These are phyloP conservation scores for Fomitopsis schrenkii DNA, from an alignment of 1,284 basidiomycete genomes.

Conservation along the genomic window DNA sequence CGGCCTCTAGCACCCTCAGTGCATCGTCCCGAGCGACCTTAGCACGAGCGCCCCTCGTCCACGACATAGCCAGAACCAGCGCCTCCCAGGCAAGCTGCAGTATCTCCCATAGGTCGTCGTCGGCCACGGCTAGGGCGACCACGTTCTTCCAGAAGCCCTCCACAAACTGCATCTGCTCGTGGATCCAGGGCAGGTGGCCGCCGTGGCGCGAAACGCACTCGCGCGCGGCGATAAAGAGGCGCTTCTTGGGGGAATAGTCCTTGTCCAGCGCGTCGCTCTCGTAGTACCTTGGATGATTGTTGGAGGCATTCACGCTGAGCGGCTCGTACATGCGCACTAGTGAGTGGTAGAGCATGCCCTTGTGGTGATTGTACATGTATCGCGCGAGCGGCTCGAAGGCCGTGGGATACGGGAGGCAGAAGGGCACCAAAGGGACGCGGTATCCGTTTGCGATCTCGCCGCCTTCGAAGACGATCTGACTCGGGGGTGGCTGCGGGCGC, in stretches of 20 bases:
- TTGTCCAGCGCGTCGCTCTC: neutral
- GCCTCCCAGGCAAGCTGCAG: slow-evolving; percentile 13
- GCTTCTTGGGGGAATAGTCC: neutral
- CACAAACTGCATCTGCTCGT: slow-evolving; percentile 9
- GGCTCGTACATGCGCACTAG: slow-evolving; percentile 4
- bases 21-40: neutral
- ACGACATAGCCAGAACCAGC: slow-evolving; percentile 1
- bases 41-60: neutral
- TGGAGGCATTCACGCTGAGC: neutral
- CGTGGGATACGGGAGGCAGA: slow-evolving; percentile 14
- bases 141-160: slow-evolving; percentile 12
- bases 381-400: slow-evolving; percentile 10
- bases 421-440: slow-evolving; percentile 16
- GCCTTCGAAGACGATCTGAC: neutral
- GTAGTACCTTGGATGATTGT: neutral
- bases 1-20: neutral
- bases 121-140: slow-evolving; percentile 14
- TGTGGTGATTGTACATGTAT: slow-evolving; percentile 15
- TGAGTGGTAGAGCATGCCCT: slow-evolving; percentile 6
- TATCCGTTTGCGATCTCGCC: slow-evolving; percentile 3
- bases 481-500: neutral
- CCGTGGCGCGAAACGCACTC: neutral
- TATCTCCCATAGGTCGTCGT: slow-evolving; percentile 12
- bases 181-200: slow-evolving; percentile 4
- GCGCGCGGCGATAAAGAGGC: neutral